phyloP scores from a whole-genome alignment of 148 eudicot species.

The Polygonum aviculare region DNA sequence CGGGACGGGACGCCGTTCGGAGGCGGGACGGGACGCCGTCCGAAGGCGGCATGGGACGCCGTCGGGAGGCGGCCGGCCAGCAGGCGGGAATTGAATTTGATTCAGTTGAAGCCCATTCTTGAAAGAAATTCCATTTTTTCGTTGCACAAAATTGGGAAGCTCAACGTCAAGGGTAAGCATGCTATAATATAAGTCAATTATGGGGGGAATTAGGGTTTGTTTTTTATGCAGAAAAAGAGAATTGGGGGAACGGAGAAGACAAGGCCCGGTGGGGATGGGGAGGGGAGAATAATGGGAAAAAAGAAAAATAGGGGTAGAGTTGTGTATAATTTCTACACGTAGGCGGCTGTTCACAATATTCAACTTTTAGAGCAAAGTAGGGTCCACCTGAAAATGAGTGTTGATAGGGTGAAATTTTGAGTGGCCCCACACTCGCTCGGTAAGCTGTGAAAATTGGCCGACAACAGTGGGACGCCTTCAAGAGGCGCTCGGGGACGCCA shows the following conservation, averaged over 20 bases:
- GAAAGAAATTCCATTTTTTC: neutral
- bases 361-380: neutral
- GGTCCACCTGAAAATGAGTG: neutral
- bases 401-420: neutral
- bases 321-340: slow-evolving; percentile 4
- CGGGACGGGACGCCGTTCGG: too few relatives aligned
- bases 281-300: neutral
- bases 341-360: slow-evolving; percentile 1
- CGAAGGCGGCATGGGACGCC: too few relatives aligned
- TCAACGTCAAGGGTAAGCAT: neutral
- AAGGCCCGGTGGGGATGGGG: neutral
- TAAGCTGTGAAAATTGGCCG: neutral
- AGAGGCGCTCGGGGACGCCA: too few relatives aligned
- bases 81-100: neutral
- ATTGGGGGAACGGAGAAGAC: neutral
- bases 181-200: neutral
- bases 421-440: neutral
- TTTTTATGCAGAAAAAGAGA: neutral
- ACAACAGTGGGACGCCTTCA: too few relatives aligned
- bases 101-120: neutral
- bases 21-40: too few relatives aligned
- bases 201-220: neutral
- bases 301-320: neutral
- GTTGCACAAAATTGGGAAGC: neutral
- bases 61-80: too few relatives aligned